Evolutionary conservation across 228 moss, liverwort and hornwort genomes (phyloP).

Genomic region (Sphagnum magellanicum): DNA sequence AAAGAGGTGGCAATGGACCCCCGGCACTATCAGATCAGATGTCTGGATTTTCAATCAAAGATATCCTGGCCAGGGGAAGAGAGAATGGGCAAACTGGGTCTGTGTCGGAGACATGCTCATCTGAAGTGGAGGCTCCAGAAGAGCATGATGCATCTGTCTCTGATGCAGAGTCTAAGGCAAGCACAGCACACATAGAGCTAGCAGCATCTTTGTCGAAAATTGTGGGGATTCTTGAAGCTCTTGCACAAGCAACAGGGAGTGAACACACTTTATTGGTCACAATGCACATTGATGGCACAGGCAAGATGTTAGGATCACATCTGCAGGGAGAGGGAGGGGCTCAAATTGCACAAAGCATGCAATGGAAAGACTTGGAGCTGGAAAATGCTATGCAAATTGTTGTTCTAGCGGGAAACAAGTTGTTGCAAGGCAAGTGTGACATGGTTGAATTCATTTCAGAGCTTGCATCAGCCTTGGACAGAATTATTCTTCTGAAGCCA

Average conservation of each 20-base stretch:
- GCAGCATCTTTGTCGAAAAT: conserved; percentile 24
- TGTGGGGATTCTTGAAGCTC: conserved; percentile 38
- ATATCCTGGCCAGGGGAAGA: conserved; percentile 42
- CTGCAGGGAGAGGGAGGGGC: background rate
- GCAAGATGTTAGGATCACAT: too few relatives aligned
- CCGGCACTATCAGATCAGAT: conserved; percentile 26
- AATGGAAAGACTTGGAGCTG: conserved; percentile 47
- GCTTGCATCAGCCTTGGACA: conserved; percentile 46
- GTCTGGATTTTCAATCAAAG: conserved; percentile 44
- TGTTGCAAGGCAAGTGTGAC: conserved; percentile 38
- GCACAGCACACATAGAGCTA: conserved; percentile 33
- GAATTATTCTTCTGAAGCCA: conserved; percentile 25
- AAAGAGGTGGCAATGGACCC: conserved; percentile 11
- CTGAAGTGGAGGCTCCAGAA: conserved; percentile 34
- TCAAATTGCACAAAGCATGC: conserved; percentile 22
- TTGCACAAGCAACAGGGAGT: conserved; percentile 32
- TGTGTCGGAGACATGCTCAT: conserved; percentile 41
- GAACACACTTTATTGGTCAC: conserved; percentile 11
- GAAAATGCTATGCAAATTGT: conserved; percentile 38
- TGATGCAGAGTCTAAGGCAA: conserved; percentile 31
- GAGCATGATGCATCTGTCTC: conserved; percentile 25
- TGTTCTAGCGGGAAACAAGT: conserved; percentile 26
- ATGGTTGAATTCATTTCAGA: conserved; percentile 33
- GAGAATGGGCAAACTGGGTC: conserved; percentile 9
- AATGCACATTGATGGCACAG: conserved; percentile 10